Conservation (phyloP, 345 rosid genomes). For the Gynandropsis gynandra region DNA sequence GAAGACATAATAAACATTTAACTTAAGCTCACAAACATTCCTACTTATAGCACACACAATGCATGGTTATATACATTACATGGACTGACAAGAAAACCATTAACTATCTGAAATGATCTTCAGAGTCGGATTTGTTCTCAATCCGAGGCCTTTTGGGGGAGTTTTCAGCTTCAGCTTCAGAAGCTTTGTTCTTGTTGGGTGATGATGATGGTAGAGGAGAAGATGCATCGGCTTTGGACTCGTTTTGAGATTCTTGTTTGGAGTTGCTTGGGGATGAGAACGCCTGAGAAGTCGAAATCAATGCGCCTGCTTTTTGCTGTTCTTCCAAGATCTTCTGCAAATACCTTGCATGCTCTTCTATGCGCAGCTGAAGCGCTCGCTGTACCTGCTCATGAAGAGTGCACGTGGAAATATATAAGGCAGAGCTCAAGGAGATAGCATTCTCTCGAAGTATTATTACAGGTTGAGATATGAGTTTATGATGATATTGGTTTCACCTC, state of each 20-base stretch:
- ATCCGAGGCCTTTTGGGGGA: constrained; percentile 35
- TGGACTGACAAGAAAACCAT: constrained; percentile 9
- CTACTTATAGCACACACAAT: too few relatives aligned
- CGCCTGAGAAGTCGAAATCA: constrained; percentile 30
- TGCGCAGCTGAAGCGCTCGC: constrained; percentile 64
- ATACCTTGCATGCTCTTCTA: constrained; percentile 84
- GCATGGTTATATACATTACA: background rate
- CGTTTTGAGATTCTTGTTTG: constrained; percentile 24
- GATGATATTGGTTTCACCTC: constrained; percentile 40
- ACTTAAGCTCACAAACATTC: constrained; percentile 9
- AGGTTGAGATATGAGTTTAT: background rate
- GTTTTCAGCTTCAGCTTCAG: constrained; percentile 25
- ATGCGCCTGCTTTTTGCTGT: constrained; percentile 60
- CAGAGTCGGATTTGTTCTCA: constrained; percentile 30
- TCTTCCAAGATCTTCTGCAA: constrained; percentile 80
- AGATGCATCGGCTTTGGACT: constrained; percentile 32
- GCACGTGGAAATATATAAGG: background rate
- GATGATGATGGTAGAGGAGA: constrained; percentile 22
- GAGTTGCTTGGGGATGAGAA: constrained; percentile 30
- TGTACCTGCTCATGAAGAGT: constrained; percentile 46
- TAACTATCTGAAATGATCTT: constrained; percentile 31
- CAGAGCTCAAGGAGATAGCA: background rate
- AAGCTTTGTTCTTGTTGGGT: constrained; percentile 31
- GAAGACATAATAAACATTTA: constrained; percentile 20
- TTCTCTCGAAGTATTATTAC: too few relatives aligned